Conservation (phyloP, 2,329 filamentous ascomycete genomes). For the Cercospora sp. region DNA sequence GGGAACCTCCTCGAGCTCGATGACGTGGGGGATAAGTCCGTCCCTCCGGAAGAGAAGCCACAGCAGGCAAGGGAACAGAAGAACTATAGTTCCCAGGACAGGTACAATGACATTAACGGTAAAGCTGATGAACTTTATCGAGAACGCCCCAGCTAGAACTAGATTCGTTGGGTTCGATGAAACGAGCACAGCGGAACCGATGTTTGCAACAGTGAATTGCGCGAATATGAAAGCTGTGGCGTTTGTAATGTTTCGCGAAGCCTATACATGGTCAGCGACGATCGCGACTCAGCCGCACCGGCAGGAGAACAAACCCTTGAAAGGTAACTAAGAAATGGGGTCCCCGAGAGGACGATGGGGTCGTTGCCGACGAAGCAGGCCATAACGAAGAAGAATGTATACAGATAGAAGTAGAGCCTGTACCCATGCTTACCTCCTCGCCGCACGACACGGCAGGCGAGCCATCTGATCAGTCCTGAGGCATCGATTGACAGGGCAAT, state of each 20-base stretch:
- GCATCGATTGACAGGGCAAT: constrained; percentile 77
- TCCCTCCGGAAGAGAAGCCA: constrained; percentile 68
- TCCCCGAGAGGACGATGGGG: too few relatives aligned
- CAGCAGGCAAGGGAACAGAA: constrained; percentile 68
- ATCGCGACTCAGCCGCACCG: background rate
- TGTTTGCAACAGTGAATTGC: constrained; percentile 72
- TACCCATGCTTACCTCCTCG: constrained; percentile 67
- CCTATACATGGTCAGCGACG: background rate
- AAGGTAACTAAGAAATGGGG: too few relatives aligned
- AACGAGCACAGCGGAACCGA: constrained; percentile 72
- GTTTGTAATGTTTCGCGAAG: constrained; percentile 69
- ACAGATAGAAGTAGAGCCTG: constrained; percentile 70
- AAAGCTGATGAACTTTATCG: constrained; percentile 64
- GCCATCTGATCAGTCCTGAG: constrained; percentile 69
- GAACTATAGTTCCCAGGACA: constrained; percentile 63
- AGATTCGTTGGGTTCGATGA: constrained; percentile 78
- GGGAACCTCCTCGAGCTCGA: constrained; percentile 67
- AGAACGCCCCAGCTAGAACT: constrained; percentile 55
- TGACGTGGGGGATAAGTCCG: constrained; percentile 62
- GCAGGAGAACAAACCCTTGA: constrained; percentile 44
- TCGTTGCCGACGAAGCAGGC: constrained; percentile 73
- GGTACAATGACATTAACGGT: constrained; percentile 78
- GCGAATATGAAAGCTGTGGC: constrained; percentile 71
- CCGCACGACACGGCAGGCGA: constrained; percentile 69
- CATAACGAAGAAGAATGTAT: constrained; percentile 68